Percentiles rank a stretch among this genome's conserved stretches.
phyloP scores from a whole-genome alignment of 352 stramenopile species.

The Globisporangium emineosum region DNA sequence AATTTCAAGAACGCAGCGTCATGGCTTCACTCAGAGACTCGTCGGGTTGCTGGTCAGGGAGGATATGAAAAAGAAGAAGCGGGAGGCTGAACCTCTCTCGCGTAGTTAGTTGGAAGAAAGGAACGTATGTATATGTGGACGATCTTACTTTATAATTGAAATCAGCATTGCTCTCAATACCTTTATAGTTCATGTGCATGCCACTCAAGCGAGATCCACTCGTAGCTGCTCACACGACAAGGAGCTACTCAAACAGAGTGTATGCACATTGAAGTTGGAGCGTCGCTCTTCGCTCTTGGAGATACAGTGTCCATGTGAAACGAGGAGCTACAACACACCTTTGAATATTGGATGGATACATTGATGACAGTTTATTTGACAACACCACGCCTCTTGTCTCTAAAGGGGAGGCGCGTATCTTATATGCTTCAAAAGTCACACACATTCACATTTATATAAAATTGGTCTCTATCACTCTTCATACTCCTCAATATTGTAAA shows the following conservation, averaged over 20 bases:
- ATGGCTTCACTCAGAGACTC: neutral
- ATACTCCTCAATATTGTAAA: neutral
- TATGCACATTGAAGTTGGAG: no score
- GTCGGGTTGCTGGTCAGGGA: neutral
- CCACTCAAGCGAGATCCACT: neutral
- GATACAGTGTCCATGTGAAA: no score
- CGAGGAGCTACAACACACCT: neutral
- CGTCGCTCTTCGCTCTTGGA: no score
- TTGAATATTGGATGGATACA: neutral
- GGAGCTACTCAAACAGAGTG: neutral
- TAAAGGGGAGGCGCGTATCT: neutral
- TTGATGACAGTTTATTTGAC: neutral
- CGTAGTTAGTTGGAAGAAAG: neutral
- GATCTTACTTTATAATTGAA: slow-evolving; percentile 6
- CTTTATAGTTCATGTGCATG: no score
- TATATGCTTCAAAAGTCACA: neutral
- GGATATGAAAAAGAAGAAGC: neutral
- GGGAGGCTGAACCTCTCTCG: neutral
- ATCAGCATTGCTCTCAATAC: neutral
- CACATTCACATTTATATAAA: slow-evolving; percentile 2
- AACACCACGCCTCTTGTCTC: neutral
- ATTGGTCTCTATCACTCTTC: neutral
- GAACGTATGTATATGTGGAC: slow-evolving; percentile 3
- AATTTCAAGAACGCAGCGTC: neutral
- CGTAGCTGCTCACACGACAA: neutral